Evolutionary conservation across 768 basidiomycete species (phyloP), one percentile per base, ranked within the genome.

Genomic region (Gelatoporia subvermispora): DNA sequence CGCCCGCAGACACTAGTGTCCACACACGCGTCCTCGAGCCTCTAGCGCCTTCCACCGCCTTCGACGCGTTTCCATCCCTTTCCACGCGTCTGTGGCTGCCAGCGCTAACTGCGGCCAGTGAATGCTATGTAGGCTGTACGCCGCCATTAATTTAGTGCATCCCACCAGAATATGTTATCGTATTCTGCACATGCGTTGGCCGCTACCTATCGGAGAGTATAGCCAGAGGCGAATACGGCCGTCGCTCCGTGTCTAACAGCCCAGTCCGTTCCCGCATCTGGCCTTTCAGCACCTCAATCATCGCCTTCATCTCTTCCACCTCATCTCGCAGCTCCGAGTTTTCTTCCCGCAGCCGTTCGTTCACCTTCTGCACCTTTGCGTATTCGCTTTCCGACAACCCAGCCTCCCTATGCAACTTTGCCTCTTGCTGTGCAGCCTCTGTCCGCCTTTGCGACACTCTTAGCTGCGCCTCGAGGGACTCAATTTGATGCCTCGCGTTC

Each of bases 251-350:
- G 5, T 8, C 37, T 8, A 38, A 7, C 20, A n/a, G 37, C 37
- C n/a, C 37, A 16, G 8, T 16, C 37, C 15, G 5, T 8, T 38
- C 37, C 37, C 20, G 15, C 37, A 38, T 16, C 37, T 38, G n/a
- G 41, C 71, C 75, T 55, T 77, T 84, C 57, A 88, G 62, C 18
- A 80, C 58, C 56, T 89, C 85, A 10, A 89, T 72, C 74, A 85
- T 87, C 20, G 79, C 83, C 49, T 74, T 74, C 65, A 89, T 63
- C 57, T 88, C 85, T 52, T 88, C 79, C 35, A 78, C 64, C 53
- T 81, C 78, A 20, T 81, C 78, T 36, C 66, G 61, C 49, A 82
- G 55, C 20, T 74, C 72, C 2, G 63, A 62, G 51, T 89, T 91
- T 53, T 85, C 77, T 18, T 80, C 78, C 28, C 72, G 68, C 38